Evolutionary conservation across 495 filamentous ascomycete species (phyloP), one percentile per base, ranked within the genome.

Genomic region (Lineolata rhizophorae): DNA sequence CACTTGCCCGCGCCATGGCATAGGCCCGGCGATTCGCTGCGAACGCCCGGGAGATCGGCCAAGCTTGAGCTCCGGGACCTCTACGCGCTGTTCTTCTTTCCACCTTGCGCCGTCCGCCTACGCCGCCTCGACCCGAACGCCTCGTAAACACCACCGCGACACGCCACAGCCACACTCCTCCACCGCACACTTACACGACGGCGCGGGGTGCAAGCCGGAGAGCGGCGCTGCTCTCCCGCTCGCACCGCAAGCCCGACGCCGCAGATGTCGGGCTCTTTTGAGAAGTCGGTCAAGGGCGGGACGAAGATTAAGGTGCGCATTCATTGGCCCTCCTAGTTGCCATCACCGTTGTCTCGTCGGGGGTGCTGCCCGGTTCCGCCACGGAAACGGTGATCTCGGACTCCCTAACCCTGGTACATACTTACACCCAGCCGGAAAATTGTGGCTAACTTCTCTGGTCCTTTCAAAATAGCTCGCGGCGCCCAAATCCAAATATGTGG

Each of bases 401-500:
- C n/a, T n/a, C n/a, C n/a, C n/a, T n/a, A n/a, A n/a, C n/a, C n/a
- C n/a, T n/a, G n/a, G n/a, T n/a, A n/a, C n/a, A n/a, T n/a, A n/a
- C n/a, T n/a, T n/a, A n/a, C n/a, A n/a, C n/a, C n/a, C n/a, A n/a
- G n/a, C n/a, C n/a, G n/a, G n/a, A n/a, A n/a, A n/a, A n/a, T n/a
- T n/a, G n/a, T n/a, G n/a, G n/a, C n/a, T n/a, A n/a, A n/a, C n/a
- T n/a, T n/a, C n/a, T n/a, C n/a, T n/a, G n/a, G n/a, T n/a, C n/a
- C n/a, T n/a, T n/a, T n/a, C n/a, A n/a, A n/a, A n/a, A n/a, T n/a
- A 92, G 77, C 76, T 83, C 54, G 87, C 90, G 32, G 76, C 87
- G 37, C 87, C 87, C 15, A 99, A 99, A 60, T 85, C 90, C 30
- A 99, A 99, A 60, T 97, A 99, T 59, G 84, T 99, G 57, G 90